Percentiles rank a stretch among this genome's conserved stretches.
Conservation (phyloP, 1,284 basidiomycete genomes). For the Malassezia nana region DNA sequence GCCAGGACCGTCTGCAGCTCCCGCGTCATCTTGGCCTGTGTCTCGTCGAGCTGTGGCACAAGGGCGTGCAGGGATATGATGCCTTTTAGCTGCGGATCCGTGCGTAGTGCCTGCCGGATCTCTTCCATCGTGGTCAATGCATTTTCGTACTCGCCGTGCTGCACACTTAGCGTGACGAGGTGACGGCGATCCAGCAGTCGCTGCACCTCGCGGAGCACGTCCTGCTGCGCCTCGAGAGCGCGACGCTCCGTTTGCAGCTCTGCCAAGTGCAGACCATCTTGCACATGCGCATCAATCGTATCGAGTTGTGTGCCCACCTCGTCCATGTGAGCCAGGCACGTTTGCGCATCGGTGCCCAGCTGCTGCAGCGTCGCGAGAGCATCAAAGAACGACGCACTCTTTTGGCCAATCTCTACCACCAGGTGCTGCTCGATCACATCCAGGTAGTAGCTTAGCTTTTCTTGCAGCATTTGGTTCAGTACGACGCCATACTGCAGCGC, state of each 20-base stretch:
- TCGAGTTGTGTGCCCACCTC: constrained; percentile 63
- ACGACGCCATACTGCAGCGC: constrained; percentile 26
- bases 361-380: constrained; percentile 88
- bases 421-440: constrained; percentile 93
- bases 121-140: constrained; percentile 34
- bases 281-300: constrained; percentile 60
- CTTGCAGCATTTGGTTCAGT: constrained; percentile 61
- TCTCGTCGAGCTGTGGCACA: constrained; percentile 30
- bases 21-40: constrained; percentile 23
- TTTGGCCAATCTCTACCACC: constrained; percentile 77
- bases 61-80: constrained; percentile 19
- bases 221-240: constrained; percentile 23
- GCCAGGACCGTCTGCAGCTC: constrained; percentile 56
- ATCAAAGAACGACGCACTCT: constrained; percentile 88
- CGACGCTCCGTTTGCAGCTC: constrained; percentile 27
- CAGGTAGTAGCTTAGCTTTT: constrained; percentile 80
- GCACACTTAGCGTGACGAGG: constrained; percentile 28
- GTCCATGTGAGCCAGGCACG: constrained; percentile 67
- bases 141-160: constrained; percentile 41
- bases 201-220: constrained; percentile 22
- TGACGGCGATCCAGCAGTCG: constrained; percentile 31
- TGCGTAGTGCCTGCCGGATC: constrained; percentile 13
- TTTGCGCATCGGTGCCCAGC: constrained; percentile 74
- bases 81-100: constrained; percentile 14
- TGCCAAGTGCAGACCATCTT: constrained; percentile 26